These are phyloP conservation scores for Lichtheimia corymbifera DNA, from an alignment of 371 early-diverging fungal species.

Conservation along the genomic window DNA sequence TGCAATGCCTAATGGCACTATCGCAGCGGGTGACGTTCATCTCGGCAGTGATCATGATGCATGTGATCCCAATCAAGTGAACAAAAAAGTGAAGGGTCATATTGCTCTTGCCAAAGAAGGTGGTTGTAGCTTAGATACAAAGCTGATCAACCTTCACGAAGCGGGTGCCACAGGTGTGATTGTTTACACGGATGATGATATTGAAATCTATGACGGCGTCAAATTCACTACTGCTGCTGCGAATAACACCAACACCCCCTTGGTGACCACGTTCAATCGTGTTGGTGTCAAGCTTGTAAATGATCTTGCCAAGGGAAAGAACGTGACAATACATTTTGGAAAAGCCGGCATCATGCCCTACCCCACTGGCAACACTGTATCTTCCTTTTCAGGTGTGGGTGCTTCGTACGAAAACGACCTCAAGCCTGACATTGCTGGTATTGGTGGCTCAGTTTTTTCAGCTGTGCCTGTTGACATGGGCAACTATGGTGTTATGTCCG, in stretches of 20 bases:
- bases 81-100: conserved; percentile 1
- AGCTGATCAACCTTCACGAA: not conserved
- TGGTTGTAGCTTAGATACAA: not conserved
- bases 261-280: not conserved
- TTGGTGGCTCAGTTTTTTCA: conserved; percentile 71
- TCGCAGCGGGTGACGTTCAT: not conserved
- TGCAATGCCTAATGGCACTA: not conserved
- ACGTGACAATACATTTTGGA: not conserved
- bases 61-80: not conserved
- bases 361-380: conserved; percentile 15
- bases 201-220: not conserved
- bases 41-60: not conserved
- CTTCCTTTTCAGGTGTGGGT: conserved; percentile 46
- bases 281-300: not conserved
- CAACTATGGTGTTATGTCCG: conserved; percentile 63
- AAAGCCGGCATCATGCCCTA: not conserved
- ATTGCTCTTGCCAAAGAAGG: not conserved
- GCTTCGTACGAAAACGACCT: conserved; percentile 46
- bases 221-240: conserved; percentile 29
- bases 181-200: not conserved
- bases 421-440: conserved; percentile 65
- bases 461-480: conserved; percentile 46
- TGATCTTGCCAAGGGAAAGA: not conserved
- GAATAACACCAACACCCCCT: conserved; percentile 21
- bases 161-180: conserved; percentile 2